A percentile compares a stretch with the other conserved stretches of the same genome.
Evolutionary conservation across 2,329 filamentous ascomycete species (phyloP).

Genomic region (Drechslerella dactyloides): DNA sequence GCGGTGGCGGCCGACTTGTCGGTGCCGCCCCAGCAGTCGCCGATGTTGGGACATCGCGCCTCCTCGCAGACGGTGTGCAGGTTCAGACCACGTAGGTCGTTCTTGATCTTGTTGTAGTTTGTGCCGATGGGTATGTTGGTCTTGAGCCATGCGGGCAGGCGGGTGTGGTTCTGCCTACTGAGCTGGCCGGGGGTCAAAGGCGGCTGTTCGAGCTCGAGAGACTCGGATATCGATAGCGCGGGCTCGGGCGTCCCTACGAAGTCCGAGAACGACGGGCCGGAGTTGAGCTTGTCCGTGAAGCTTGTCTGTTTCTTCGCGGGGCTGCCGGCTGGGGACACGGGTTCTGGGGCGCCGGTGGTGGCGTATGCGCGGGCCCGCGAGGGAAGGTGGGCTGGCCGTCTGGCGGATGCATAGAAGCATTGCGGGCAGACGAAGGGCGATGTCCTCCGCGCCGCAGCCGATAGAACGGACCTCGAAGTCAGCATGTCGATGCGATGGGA

Average conservation of each 20-base stretch:
- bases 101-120: conserved; percentile 94
- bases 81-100: conserved; percentile 84
- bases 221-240: conserved; percentile 60
- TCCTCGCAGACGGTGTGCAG: conserved; percentile 96
- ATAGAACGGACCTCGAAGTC: conserved; percentile 26
- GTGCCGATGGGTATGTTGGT: conserved; percentile 85
- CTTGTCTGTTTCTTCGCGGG: conserved; percentile 25
- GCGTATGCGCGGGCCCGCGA: conserved; percentile 25
- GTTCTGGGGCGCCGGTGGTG: conserved; percentile 26
- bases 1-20: conserved; percentile 90
- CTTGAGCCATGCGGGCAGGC: conserved; percentile 92
- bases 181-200: conserved; percentile 63
- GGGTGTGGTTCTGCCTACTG: conserved; percentile 69
- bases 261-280: conserved; percentile 69
- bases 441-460: conserved; percentile 24
- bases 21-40: conserved; percentile 94
- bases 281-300: conserved; percentile 70
- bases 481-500: too few relatives aligned
- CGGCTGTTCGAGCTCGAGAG: conserved; percentile 60
- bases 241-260: conserved; percentile 64
- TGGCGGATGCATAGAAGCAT: conserved; percentile 38
- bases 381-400: conserved; percentile 1
- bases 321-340: conserved; percentile 1
- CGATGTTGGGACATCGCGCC: conserved; percentile 95
- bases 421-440: conserved; percentile 41